Evolutionary conservation across 371 early-diverging fungal genomes (phyloP).

Genomic region (Rhizomucor miehei): DNA sequence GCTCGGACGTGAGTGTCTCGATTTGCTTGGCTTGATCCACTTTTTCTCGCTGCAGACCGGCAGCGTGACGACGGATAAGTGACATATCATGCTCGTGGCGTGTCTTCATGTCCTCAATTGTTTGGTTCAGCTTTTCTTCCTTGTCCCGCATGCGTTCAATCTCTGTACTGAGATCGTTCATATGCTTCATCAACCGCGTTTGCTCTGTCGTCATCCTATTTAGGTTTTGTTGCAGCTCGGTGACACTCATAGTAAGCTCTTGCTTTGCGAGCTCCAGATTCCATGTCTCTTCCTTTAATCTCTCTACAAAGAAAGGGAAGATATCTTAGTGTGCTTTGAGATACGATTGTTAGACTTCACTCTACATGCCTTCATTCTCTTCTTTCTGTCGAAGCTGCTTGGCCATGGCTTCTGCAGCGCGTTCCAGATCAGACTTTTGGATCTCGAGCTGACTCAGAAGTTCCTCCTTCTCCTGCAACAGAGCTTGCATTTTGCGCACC

Average conservation of each 20-base stretch:
- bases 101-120: constrained; percentile 51
- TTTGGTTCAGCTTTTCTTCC: constrained; percentile 55
- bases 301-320: constrained; percentile 29
- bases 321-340: not conserved
- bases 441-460: constrained; percentile 59
- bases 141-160: constrained; percentile 62
- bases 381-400: constrained; percentile 50
- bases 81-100: constrained; percentile 69
- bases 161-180: constrained; percentile 54
- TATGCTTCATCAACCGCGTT: constrained; percentile 49
- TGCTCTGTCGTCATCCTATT: constrained; percentile 52
- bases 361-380: constrained; percentile 52
- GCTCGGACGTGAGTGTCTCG: constrained; percentile 57
- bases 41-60: constrained; percentile 64
- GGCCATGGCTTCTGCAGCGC: constrained; percentile 52
- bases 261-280: constrained; percentile 61
- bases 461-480: constrained; percentile 60
- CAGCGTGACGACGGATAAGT: constrained; percentile 52
- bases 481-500: constrained; percentile 45
- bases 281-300: constrained; percentile 61
- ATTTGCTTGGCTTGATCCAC: constrained; percentile 50
- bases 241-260: constrained; percentile 48
- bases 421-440: constrained; percentile 56
- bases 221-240: constrained; percentile 50
- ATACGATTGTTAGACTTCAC: not conserved